phyloP scores from a whole-genome alignment of 805 yeast species.

The Wickerhamomyces kurtzmanii region DNA sequence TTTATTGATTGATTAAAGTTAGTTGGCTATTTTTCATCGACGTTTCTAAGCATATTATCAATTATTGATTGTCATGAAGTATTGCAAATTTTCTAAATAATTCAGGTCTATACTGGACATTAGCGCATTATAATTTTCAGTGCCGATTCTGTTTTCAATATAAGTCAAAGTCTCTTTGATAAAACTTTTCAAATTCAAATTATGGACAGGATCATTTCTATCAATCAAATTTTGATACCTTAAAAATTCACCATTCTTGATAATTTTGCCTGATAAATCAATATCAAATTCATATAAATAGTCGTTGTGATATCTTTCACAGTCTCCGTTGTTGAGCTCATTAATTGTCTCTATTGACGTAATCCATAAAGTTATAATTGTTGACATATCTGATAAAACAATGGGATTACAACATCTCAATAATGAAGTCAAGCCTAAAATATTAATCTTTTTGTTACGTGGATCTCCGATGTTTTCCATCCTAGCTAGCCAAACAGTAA shows the following conservation, averaged over 20 bases:
- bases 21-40: too few species aligned
- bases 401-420: conserved; percentile 25
- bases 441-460: conserved; percentile 57
- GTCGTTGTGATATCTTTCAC: conserved; percentile 38
- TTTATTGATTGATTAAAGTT: too few species aligned
- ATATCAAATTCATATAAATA: conserved; percentile 20
- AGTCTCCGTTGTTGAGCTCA: conserved; percentile 50
- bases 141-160: conserved; percentile 7
- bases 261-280: conserved; percentile 8
- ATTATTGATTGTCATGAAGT: conserved; percentile 15
- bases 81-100: conserved; percentile 14
- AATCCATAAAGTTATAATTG: conserved; percentile 32
- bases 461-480: conserved; percentile 60
- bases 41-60: too few species aligned
- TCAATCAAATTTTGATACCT: conserved; percentile 28
- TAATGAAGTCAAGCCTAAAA: conserved; percentile 51
- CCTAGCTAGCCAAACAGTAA: conserved; percentile 32
- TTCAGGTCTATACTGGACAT: conserved; percentile 7
- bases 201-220: conserved; percentile 41
- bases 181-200: conserved; percentile 35
- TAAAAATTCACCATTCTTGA: conserved; percentile 30
- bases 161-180: conserved; percentile 21
- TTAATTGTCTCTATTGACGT: conserved; percentile 65
- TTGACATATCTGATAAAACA: conserved; percentile 19
- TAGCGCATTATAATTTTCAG: conserved; percentile 3